These are phyloP conservation scores for Stephania cephalantha DNA, from an alignment of 164 flowering plant species.

Conservation along the genomic window DNA sequence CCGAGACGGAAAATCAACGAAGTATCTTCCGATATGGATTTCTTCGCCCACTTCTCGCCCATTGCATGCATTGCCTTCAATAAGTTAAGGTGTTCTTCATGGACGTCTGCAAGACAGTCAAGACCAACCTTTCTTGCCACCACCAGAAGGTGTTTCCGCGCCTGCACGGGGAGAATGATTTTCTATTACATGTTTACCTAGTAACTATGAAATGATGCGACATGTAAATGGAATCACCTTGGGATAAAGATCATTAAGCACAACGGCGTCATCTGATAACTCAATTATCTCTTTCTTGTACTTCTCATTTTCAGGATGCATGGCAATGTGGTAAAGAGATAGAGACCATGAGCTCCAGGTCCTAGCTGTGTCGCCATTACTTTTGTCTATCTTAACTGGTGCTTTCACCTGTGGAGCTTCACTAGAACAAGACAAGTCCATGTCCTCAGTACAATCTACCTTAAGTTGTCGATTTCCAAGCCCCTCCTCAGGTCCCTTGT, in stretches of 20 bases:
- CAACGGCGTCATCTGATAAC: constrained; percentile 56
- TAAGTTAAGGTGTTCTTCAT: constrained; percentile 50
- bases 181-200: neutral
- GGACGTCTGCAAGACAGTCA: constrained; percentile 62
- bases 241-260: constrained; percentile 73
- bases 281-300: constrained; percentile 54
- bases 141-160: constrained; percentile 63
- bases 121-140: constrained; percentile 66
- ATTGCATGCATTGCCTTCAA: constrained; percentile 59
- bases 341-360: constrained; percentile 83
- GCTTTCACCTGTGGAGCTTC: constrained; percentile 13
- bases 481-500: constrained; percentile 40
- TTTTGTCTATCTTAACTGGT: constrained; percentile 15
- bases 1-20: constrained; percentile 79
- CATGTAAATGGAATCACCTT: constrained; percentile 37
- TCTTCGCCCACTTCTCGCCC: constrained; percentile 68
- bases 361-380: constrained; percentile 21
- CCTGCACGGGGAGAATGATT: constrained; percentile 36
- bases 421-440: constrained; percentile 5
- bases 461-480: constrained; percentile 5
- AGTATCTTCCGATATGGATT: constrained; percentile 50
- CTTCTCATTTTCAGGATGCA: constrained; percentile 63
- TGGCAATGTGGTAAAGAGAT: constrained; percentile 62
- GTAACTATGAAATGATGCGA: neutral
- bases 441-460: constrained; percentile 7